Evolutionary conservation across 2,329 filamentous ascomycete genomes (phyloP), one percentile per base, ranked within the genome.

Genomic region (Amphichorda felina): DNA sequence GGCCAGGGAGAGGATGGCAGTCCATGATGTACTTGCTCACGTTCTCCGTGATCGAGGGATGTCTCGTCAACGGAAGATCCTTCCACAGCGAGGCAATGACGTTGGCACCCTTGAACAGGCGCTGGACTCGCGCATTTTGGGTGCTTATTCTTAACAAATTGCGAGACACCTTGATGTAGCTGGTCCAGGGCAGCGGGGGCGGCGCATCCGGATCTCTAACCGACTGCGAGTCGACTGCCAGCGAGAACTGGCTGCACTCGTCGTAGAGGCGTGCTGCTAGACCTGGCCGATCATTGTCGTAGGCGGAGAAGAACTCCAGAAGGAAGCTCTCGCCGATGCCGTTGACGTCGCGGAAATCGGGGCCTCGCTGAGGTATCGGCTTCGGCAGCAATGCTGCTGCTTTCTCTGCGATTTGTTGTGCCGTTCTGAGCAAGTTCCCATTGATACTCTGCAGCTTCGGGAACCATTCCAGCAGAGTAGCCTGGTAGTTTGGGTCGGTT

Each of bases 361-460:
- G 70, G 2, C 75, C 70, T 28, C 66, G 56, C 67, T 79, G 52
- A 50, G 82, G 57, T 62, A 84, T 58, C 53, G 79, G 50, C 56
- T 67, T 64, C 50, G 75, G 59, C 50, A 66, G 57, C 42, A 66
- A 46, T 18, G 64, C 62, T 33, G 66, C 58, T 39, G 66, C 57
- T 45, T 64, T 57, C 37, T 74, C 67, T 8, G 72, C 73, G 35
- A 82, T 64, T 47, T 87, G 75, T 48, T 84, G 76, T 1, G 78
- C 69, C 1, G 80, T 82, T 40, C 86, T 75, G 14, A 94, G 74
- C 50, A 81, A 73, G 5, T 74, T 63, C 37, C 77, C 75, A 54
- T 93, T 94, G 44, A 96, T 63, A 40, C 79, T 72, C 47, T 79
- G 76, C 13, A 96, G 70, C 40, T 75, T 81, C 1, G 86, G 88